Percentiles rank a stretch among this genome's conserved stretches.
phyloP scores from a whole-genome alignment of 306 rosid genomes.

The Gleditsia sinensis region DNA sequence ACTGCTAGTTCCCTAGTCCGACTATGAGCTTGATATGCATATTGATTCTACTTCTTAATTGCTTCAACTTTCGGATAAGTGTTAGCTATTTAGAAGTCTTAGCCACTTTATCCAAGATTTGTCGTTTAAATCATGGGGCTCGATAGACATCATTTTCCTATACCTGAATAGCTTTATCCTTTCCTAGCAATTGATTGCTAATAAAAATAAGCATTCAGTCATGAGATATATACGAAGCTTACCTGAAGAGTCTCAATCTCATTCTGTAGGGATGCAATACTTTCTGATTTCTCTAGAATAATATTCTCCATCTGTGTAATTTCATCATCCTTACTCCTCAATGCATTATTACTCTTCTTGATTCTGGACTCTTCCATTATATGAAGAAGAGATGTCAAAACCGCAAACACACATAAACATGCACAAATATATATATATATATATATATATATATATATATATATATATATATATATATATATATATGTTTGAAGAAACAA shows the following conservation, averaged over 20 bases:
- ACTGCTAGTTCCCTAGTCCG: too few species aligned
- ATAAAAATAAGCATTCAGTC: constrained; percentile 1
- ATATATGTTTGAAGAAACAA: background rate
- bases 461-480: too few species aligned
- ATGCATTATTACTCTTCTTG: constrained; percentile 3
- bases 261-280: background rate
- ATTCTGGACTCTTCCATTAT: constrained; percentile 22
- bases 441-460: too few species aligned
- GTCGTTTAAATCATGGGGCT: background rate
- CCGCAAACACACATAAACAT: background rate
- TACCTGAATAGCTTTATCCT: background rate
- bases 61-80: background rate
- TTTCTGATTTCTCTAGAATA: constrained; percentile 26
- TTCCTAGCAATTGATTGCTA: background rate
- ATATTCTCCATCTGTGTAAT: constrained; percentile 17
- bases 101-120: background rate
- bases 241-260: constrained; percentile 18
- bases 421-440: too few species aligned
- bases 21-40: background rate
- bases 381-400: background rate
- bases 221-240: background rate
- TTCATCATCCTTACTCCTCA: constrained; percentile 22
- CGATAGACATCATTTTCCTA: background rate
- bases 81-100: background rate
- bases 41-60: background rate